Percentiles rank a stretch among this genome's conserved stretches.
Conservation (phyloP, 495 filamentous ascomycete genomes). For the Copromyces sp. region DNA sequence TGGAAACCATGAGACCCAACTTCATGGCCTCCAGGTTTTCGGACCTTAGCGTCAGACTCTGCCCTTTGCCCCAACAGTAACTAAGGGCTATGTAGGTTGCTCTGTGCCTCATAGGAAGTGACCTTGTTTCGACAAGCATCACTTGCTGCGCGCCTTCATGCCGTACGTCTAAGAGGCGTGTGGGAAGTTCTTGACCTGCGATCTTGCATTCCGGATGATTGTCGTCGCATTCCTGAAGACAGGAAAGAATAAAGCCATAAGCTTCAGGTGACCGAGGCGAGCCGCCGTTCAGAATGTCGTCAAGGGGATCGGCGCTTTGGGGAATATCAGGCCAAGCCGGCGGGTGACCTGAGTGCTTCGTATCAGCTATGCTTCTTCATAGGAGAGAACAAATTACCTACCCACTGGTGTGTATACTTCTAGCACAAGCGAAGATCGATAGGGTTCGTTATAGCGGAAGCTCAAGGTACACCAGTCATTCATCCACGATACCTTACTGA, state of each 20-base stretch:
- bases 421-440: background rate
- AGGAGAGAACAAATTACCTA: background rate
- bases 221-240: background rate
- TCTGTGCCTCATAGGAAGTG: background rate
- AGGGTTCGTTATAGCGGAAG: no score
- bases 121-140: background rate
- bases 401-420: background rate
- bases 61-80: constrained; percentile 1
- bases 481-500: no score
- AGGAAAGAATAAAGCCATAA: background rate
- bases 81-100: background rate
- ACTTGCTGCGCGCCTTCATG: background rate
- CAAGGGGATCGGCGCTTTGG: background rate
- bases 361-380: background rate
- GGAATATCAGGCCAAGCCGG: background rate
- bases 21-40: background rate
- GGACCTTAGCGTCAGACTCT: background rate
- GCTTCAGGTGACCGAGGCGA: background rate
- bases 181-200: background rate
- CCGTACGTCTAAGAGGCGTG: background rate
- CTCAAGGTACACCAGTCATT: no score
- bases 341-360: background rate
- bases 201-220: background rate
- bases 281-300: background rate
- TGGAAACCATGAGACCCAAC: background rate